A percentile compares a stretch with the other conserved stretches of the same genome.
These are phyloP conservation scores for Ustulina deusta DNA, from an alignment of 2,329 filamentous ascomycete species.

Conservation along the genomic window DNA sequence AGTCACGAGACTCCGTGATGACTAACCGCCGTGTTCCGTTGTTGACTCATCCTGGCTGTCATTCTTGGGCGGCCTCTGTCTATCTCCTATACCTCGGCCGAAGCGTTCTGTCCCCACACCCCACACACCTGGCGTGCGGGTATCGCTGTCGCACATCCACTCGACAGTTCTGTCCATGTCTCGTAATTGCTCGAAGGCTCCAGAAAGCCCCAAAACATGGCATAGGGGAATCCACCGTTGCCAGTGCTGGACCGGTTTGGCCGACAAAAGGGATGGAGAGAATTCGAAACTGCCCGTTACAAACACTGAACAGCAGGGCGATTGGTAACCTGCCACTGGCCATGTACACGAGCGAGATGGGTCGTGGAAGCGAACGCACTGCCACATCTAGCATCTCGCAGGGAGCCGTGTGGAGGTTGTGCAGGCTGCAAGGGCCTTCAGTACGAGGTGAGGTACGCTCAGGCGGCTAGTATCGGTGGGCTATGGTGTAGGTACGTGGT, in stretches of 20 bases:
- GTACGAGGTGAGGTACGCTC: too few relatives aligned
- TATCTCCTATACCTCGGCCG: conserved; percentile 3
- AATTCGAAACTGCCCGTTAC: conserved; percentile 1
- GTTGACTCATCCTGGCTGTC: conserved; percentile 29
- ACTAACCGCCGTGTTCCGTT: conserved; percentile 12
- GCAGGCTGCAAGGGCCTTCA: too few relatives aligned
- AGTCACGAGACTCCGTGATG: conserved; percentile 28
- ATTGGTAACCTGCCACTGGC: conserved; percentile 22
- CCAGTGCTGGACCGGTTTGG: conserved; percentile 24
- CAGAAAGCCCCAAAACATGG: neutral
- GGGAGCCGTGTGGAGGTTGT: too few relatives aligned
- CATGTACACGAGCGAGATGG: neutral
- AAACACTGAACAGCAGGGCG: neutral
- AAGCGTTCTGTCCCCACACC: neutral
- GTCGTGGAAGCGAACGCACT: neutral
- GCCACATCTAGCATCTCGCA: too few relatives aligned
- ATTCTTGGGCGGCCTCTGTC: conserved; percentile 27
- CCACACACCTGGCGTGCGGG: neutral
- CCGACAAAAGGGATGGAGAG: conserved; percentile 16
- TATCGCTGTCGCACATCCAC: neutral
- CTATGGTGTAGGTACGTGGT: too few relatives aligned
- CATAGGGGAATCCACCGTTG: neutral
- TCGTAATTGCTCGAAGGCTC: neutral
- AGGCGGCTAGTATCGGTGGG: too few relatives aligned
- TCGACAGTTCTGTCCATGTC: neutral